These are phyloP conservation scores for Sarocladium strictum DNA, from an alignment of 2,329 filamentous ascomycete species.

Conservation along the genomic window DNA sequence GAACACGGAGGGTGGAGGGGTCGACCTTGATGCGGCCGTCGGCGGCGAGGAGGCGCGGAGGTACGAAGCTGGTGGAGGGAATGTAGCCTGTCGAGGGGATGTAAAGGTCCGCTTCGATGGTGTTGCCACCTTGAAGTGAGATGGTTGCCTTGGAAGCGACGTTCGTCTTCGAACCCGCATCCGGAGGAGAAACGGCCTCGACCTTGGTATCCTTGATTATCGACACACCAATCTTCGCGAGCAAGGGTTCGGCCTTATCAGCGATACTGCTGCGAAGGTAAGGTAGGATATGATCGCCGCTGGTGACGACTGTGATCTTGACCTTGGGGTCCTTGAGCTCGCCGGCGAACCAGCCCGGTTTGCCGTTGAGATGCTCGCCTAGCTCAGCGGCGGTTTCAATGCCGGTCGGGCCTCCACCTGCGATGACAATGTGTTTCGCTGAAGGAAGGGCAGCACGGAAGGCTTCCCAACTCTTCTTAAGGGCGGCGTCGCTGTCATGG, in stretches of 20 bases:
- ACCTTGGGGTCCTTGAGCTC: not conserved
- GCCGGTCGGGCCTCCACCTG: slow-evolving; percentile 50
- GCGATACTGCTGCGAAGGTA: slow-evolving; percentile 1
- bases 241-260: slow-evolving; percentile 4
- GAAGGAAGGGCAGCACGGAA: slow-evolving; percentile 26
- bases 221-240: slow-evolving; percentile 39
- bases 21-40: slow-evolving; percentile 34
- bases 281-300: slow-evolving; percentile 26
- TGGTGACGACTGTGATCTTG: slow-evolving; percentile 14
- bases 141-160: slow-evolving; percentile 32
- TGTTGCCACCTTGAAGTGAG: slow-evolving; percentile 35
- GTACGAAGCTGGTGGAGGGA: slow-evolving; percentile 50
- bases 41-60: slow-evolving; percentile 29
- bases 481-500: slow-evolving; percentile 33
- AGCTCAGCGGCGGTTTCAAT: slow-evolving; percentile 52
- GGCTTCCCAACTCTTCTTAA: slow-evolving; percentile 2
- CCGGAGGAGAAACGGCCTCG: not conserved
- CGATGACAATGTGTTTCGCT: slow-evolving; percentile 49
- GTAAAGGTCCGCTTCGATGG: slow-evolving; percentile 48
- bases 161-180: slow-evolving; percentile 17
- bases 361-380: slow-evolving; percentile 20
- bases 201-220: slow-evolving; percentile 2
- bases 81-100: slow-evolving; percentile 49
- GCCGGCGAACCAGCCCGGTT: slow-evolving; percentile 28
- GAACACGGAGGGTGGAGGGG: slow-evolving; percentile 27